Evolutionary conservation across 2,329 filamentous ascomycete species (phyloP), one percentile per base, ranked within the genome.

Genomic region (Nemania sp.): DNA sequence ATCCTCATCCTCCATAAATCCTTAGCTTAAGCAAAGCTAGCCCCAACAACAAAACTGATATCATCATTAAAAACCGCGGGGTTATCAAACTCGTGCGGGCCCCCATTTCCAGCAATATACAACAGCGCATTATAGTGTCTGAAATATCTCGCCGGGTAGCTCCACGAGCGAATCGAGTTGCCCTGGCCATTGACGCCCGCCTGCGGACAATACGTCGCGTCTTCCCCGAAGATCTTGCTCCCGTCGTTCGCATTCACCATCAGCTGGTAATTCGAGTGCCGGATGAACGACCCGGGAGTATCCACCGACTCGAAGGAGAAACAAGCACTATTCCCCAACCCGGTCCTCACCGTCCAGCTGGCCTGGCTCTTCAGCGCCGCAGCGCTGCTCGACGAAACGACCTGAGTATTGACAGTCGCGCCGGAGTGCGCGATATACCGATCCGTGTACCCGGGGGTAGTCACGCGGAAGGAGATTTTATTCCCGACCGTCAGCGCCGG

Each of bases 171-270:
- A 23, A 86, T 72, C 0, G 81, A 76, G 57, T 56, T 78, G 5
- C 80, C 81, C 36, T 48, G 26, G 2, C 80, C 79, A 56, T 68
- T 80, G 28, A 86, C 67, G 0, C 77, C 79, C 0, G 73, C 53
- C 66, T 79, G 74, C 0, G 81, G 73, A 63, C 84, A 87, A 67
- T 86, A 87, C 0, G 84, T 87, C 8, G 83, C 81, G 40, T 86
- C 83, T 61, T 86, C 82, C 3, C 69, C 26, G 69, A 86, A 84
- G 39, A 72, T 68, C 72, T 85, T 84, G 51, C 72, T 74, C 49
- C 76, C 76, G 56, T 86, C 83, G 58, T 78, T 77, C 51, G 76
- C 73, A 30, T 73, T 68, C 37, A 86, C 61, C 31, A 68, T 37
- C 1, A 86, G 77, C 24, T 26, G 72, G 41, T 83, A 86, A 66